Conservation (phyloP, 108 stramenopile genomes). For the Skeletonema grethae region DNA sequence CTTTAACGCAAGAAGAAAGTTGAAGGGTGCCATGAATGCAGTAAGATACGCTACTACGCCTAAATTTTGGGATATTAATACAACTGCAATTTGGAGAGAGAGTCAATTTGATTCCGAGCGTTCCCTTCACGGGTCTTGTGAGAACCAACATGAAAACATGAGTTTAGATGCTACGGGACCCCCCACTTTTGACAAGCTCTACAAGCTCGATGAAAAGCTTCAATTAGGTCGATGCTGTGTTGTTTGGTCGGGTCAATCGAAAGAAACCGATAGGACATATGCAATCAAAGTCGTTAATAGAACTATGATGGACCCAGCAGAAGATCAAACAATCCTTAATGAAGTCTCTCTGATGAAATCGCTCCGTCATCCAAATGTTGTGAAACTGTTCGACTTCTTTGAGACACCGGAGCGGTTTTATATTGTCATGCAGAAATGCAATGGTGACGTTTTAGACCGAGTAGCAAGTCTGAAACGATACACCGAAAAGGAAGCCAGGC, state of each 20-base stretch:
- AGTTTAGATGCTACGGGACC: neutral
- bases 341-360: conserved; percentile 76
- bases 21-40: conserved; percentile 67
- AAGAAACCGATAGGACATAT: conserved; percentile 33
- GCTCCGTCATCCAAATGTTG: conserved; percentile 72
- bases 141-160: neutral
- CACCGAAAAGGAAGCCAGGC: conserved; percentile 94
- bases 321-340: conserved; percentile 68
- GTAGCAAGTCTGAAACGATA: conserved; percentile 86
- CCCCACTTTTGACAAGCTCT: conserved; percentile 56
- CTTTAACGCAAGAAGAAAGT: conserved; percentile 73
- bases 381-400: conserved; percentile 88
- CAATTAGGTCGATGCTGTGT: conserved; percentile 59
- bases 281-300: conserved; percentile 76
- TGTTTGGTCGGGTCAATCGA: conserved; percentile 54
- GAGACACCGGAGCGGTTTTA: conserved; percentile 85
- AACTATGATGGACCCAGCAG: conserved; percentile 31
- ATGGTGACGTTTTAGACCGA: conserved; percentile 97
- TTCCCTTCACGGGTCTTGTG: conserved; percentile 10
- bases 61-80: conserved; percentile 53
- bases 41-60: conserved; percentile 35
- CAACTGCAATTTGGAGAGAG: conserved; percentile 52
- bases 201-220: conserved; percentile 59
- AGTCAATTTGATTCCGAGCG: conserved; percentile 26
- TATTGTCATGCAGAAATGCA: conserved; percentile 90